Percentiles rank a stretch among this genome's conserved stretches.
phyloP scores from a whole-genome alignment of 2,329 filamentous ascomycete species.

The Akanthomyces muscarius region DNA sequence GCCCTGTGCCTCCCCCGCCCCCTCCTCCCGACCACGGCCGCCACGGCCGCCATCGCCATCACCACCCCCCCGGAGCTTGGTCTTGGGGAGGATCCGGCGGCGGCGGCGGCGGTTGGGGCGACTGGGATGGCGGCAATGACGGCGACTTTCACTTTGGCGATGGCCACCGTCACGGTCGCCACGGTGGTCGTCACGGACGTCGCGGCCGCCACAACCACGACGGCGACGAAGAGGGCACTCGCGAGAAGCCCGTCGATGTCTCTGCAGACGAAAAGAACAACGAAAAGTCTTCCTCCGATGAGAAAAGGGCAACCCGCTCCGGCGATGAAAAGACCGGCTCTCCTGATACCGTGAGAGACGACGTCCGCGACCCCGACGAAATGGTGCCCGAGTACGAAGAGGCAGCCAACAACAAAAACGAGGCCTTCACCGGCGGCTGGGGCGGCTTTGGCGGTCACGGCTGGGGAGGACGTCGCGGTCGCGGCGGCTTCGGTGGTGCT shows the following conservation, averaged over 20 bases:
- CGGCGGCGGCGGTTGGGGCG: slow-evolving; percentile 4
- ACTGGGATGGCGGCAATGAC: not conserved
- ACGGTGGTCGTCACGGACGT: slow-evolving; percentile 19
- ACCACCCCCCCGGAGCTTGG: slow-evolving; percentile 21
- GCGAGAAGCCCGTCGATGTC: slow-evolving; percentile 22
- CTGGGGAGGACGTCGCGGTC: slow-evolving; percentile 21
- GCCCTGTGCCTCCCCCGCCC: not conserved
- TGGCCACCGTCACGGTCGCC: slow-evolving; percentile 14
- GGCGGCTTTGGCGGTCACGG: slow-evolving; percentile 23
- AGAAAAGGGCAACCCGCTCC: slow-evolving; percentile 19
- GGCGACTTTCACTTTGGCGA: slow-evolving; percentile 14
- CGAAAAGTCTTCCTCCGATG: slow-evolving; percentile 21
- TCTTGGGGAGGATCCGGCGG: slow-evolving; percentile 4
- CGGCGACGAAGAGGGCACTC: slow-evolving; percentile 21
- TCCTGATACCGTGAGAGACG: slow-evolving; percentile 30
- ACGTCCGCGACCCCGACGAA: slow-evolving; percentile 31
- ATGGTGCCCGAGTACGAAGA: slow-evolving; percentile 31
- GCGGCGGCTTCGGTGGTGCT: slow-evolving; percentile 21
- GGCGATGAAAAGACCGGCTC: slow-evolving; percentile 33
- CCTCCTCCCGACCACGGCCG: slow-evolving; percentile 17
- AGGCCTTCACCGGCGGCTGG: slow-evolving; percentile 21
- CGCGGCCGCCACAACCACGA: slow-evolving; percentile 18
- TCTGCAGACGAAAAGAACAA: slow-evolving; percentile 24
- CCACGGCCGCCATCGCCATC: slow-evolving; percentile 18
- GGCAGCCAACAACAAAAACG: not conserved